Evolutionary conservation across 352 stramenopile species (phyloP).

Genomic region (Thalassiosira mediterranea): DNA sequence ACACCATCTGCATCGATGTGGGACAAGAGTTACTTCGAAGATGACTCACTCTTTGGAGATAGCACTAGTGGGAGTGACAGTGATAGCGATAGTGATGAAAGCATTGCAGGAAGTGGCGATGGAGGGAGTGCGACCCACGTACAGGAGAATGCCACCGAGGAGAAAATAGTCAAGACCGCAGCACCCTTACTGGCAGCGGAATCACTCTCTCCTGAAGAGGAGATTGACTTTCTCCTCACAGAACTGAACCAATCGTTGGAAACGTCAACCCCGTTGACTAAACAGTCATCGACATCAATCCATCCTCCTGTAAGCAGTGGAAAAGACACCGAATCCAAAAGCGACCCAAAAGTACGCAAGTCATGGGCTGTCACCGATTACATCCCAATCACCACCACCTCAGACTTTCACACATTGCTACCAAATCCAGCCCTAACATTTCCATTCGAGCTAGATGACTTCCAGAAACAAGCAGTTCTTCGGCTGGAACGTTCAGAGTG

Average conservation of each 20-base stretch:
- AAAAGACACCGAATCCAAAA: constrained; percentile 15
- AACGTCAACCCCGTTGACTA: constrained; percentile 7
- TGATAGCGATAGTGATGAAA: constrained; percentile 56
- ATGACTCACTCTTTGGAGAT: constrained; percentile 81
- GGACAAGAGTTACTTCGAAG: constrained; percentile 76
- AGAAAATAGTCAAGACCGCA: too few species aligned
- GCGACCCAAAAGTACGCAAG: constrained; percentile 53
- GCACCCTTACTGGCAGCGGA: not conserved
- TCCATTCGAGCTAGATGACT: constrained; percentile 92
- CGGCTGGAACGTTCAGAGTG: constrained; percentile 87
- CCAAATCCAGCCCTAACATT: constrained; percentile 81
- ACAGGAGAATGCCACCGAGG: constrained; percentile 23
- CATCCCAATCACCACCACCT: constrained; percentile 50
- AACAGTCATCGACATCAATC: constrained; percentile 34
- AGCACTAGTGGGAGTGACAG: constrained; percentile 57
- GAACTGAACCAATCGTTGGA: constrained; percentile 50
- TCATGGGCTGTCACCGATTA: constrained; percentile 76
- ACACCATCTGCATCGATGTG: constrained; percentile 39
- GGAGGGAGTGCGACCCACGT: too few species aligned
- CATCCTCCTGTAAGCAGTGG: constrained; percentile 30
- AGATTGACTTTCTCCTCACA: constrained; percentile 72
- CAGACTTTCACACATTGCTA: constrained; percentile 71
- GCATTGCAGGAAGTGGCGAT: constrained; percentile 40
- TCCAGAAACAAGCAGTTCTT: constrained; percentile 96
- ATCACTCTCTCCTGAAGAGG: constrained; percentile 31